Evolutionary conservation across 73 alveolate species (phyloP).

Genomic region (Tetrahymena borealis): DNA sequence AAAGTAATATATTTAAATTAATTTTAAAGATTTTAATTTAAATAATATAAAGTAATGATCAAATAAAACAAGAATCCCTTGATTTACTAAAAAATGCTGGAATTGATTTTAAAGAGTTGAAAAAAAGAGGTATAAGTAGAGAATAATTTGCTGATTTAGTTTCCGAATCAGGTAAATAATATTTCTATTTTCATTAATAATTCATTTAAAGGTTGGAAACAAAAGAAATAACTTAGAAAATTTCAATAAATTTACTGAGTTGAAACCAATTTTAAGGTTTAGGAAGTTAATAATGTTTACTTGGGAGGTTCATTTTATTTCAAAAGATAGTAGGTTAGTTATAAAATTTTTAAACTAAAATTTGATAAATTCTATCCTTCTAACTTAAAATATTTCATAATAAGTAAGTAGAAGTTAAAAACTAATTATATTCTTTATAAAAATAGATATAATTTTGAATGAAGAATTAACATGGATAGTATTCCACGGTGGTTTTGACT

Average conservation of each 20-base stretch:
- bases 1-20: background rate
- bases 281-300: no score
- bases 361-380: no score
- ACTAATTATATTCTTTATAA: background rate
- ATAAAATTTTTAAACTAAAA: no score
- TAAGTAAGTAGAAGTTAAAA: background rate
- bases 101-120: background rate
- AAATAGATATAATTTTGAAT: background rate
- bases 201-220: no score
- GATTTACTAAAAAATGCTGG: background rate
- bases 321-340: no score
- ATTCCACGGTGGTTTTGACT: background rate
- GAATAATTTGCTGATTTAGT: background rate
- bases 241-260: no score
- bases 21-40: background rate
- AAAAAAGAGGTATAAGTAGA: background rate
- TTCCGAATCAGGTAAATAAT: background rate
- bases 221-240: no score
- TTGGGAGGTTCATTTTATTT: no score
- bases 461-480: background rate
- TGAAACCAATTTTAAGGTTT: no score
- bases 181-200: no score
- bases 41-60: background rate
- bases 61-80: background rate
- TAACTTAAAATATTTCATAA: no score